Base-by-base conservation (phyloP, 352 stramenopile species). In the Phytophthora sp. region DNA sequence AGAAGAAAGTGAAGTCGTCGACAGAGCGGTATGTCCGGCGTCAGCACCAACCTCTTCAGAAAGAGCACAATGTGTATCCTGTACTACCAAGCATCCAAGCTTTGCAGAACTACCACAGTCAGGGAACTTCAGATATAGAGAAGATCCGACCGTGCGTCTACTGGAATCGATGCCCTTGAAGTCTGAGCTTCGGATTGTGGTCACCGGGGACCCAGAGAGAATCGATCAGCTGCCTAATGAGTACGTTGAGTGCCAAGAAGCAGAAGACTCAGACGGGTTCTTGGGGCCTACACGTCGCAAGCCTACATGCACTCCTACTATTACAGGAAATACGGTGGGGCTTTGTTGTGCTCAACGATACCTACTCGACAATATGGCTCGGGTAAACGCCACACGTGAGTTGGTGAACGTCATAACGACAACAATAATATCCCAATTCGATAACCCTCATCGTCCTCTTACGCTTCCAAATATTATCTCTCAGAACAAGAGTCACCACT, bases 291-390 rank as follows among this genome's bases (percentile, higher is more conserved):
- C 53, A 39, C 18, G 18, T 5, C n/a, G 9, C 23, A 61, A 69
- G 15, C 4, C 0, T 73, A 62, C 33, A 38, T 65, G 30, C 52
- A 69, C 2, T 65, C 59, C 1, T 73, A 57, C 21, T 53, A 68
- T 26, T 62, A 65, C 46, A 54, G 21, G 9, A 56, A 38, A 7
- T 57, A 50, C 38, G 35, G 44, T 33, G 55, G 44, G 3, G 9
- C 23, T 8, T 35, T 47, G 13, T 20, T 33, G n/a, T 57, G 33
- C 15, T 39, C 47, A 1, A 46, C 54, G 7, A 8, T 18, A 39
- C 24, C 21, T 23, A 38, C 29, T 13, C 36, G 24, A 23, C 29
- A 20, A 29, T 16, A 65, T 45, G 31, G 12, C 23, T 60, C 16
- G 38, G 27, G 52, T 20, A 54, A 11, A 47, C 26, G 18, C 18